Evolutionary conservation across 306 rosid species (phyloP).

Genomic region (Dalbergia cultrata): DNA sequence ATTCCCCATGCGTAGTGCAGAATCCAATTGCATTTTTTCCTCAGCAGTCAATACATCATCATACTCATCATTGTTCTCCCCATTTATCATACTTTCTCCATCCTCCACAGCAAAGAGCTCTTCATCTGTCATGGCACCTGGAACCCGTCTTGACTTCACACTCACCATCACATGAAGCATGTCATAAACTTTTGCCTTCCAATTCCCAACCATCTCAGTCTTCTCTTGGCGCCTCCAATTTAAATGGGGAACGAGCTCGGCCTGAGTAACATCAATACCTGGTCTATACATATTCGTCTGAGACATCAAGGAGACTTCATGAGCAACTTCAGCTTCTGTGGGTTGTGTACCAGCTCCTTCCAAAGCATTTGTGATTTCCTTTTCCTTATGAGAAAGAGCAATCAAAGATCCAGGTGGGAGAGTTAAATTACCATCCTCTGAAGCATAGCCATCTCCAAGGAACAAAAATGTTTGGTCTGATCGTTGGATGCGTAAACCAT

Average conservation of each 20-base stretch:
- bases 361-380: conserved; percentile 95
- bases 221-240: conserved; percentile 99
- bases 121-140: conserved; percentile 99
- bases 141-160: conserved; percentile 97
- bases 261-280: conserved; percentile 98
- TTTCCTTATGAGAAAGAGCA: conserved; percentile 94
- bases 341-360: conserved; percentile 99
- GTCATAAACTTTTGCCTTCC: conserved; percentile 98
- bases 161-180: conserved; percentile 99
- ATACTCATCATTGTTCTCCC: conserved; percentile 83
- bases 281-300: conserved; percentile 98
- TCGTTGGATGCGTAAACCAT: conserved; percentile 94
- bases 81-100: conserved; percentile 81
- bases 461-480: conserved; percentile 97
- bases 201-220: conserved; percentile 94
- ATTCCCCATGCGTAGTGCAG: conserved; percentile 89
- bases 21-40: conserved; percentile 93
- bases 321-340: conserved; percentile 94
- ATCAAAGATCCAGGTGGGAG: conserved; percentile 89
- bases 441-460: conserved; percentile 92
- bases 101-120: conserved; percentile 93
- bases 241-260: conserved; percentile 92
- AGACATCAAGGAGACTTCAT: conserved; percentile 95
- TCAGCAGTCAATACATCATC: conserved; percentile 97
- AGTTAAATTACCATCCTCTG: conserved; percentile 80